phyloP scores from a whole-genome alignment of 192 early-diverging fungal genomes.

The Mortierella alpina region DNA sequence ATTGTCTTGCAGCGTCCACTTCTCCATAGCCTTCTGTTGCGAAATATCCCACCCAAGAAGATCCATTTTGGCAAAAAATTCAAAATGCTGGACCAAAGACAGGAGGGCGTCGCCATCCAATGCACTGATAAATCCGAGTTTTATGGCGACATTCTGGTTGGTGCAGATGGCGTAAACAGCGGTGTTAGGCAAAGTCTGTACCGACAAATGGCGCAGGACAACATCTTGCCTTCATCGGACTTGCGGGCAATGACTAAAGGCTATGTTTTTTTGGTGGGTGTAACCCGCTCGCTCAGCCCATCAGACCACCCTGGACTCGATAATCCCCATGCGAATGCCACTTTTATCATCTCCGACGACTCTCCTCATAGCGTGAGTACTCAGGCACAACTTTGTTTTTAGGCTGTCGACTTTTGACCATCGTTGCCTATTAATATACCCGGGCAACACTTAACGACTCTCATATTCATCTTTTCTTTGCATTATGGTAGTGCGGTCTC shows the following conservation, averaged over 20 bases:
- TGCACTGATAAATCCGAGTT: constrained; percentile 13
- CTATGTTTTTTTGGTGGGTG: background rate
- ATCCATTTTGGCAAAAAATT: constrained; percentile 20
- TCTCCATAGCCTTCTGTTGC: constrained; percentile 1
- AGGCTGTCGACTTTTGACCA: too few relatives aligned
- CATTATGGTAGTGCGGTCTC: constrained; percentile 3
- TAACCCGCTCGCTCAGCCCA: background rate
- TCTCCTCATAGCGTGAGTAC: background rate
- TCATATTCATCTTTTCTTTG: background rate
- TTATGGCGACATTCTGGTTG: constrained; percentile 25
- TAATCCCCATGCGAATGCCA: background rate
- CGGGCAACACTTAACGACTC: too few relatives aligned
- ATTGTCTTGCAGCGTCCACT: constrained; percentile 3
- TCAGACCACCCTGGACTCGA: background rate
- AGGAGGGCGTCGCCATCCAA: constrained; percentile 6
- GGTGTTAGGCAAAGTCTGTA: constrained; percentile 21
- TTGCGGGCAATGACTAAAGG: background rate
- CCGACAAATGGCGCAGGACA: background rate
- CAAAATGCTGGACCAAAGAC: background rate
- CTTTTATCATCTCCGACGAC: constrained; percentile 10
- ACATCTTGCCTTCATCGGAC: background rate
- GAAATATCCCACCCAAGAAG: constrained; percentile 4
- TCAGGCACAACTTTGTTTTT: too few relatives aligned
- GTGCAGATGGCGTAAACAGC: constrained; percentile 23
- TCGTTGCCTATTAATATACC: background rate